Evolutionary conservation across 495 filamentous ascomycete genomes (phyloP).

Genomic region (Neurospora africana): DNA sequence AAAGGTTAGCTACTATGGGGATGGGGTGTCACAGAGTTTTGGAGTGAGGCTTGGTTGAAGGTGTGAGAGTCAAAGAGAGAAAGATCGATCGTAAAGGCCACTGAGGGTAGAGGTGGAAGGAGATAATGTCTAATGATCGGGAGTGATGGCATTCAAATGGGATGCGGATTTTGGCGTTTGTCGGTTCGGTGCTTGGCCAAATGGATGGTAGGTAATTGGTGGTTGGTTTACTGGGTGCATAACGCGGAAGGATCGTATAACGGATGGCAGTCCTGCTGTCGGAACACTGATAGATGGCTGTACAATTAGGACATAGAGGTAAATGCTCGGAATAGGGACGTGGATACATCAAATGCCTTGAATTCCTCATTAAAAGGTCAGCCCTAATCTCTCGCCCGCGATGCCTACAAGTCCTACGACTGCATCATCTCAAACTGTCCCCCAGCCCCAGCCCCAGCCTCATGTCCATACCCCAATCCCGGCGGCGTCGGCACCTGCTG

Average conservation of each 20-base stretch:
- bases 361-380: too few relatives aligned
- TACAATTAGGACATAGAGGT: too few relatives aligned
- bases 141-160: neutral
- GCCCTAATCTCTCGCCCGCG: neutral
- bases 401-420: neutral
- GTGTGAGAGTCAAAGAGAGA: neutral
- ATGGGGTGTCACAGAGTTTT: too few relatives aligned
- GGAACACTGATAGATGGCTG: neutral
- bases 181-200: neutral
- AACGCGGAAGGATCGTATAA: neutral
- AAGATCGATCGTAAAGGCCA: too few relatives aligned
- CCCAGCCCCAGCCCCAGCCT: neutral
- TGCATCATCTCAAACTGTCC: neutral
- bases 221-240: neutral
- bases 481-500: neutral
- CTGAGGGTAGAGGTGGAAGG: neutral
- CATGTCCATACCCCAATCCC: neutral
- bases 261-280: neutral
- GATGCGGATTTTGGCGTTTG: neutral
- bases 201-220: neutral
- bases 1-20: neutral
- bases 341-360: too few relatives aligned
- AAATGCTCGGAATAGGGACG: too few relatives aligned
- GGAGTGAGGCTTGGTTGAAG: neutral
- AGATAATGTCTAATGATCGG: neutral